Evolutionary conservation across 1,139 yeast genomes (phyloP), one percentile per base, ranked within the genome.

Genomic region (Pichia cactophila): DNA sequence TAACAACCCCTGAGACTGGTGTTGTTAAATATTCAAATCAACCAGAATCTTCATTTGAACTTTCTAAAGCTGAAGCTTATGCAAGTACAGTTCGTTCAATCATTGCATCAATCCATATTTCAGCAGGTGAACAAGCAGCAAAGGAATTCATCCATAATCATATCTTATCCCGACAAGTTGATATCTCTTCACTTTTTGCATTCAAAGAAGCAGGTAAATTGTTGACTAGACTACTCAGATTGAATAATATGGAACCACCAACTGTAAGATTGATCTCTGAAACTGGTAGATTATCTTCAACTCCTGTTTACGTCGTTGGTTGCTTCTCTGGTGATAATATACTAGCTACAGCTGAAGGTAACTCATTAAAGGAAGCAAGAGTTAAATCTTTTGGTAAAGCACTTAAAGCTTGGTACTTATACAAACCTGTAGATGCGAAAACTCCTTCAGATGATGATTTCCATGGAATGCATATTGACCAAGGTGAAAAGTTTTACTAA

Each of bases 301-400:
- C 87, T 50, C 96, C 98, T 28, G 83, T 89, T 42, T 92, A 79
- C 61, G 86, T 90, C 17, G 95, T 92, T 36, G 97, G 97, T 48
- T 95, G 88, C 1, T 92, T 89, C 67, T 75, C 84, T 50, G 97
- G 97, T 36, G 74, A 75, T 26, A 81, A 81, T 54, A 84, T 88
- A 68, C 73, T 92, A 51, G 97, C 97, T 47, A 97, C 92, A 69
- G 97, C 97, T 43, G 89, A 86, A 61, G 99, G 97, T 45, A 74
- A 94, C n/a, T 86, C 95, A 43, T 72, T 92, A 59, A 79, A 77
- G 57, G 98, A 92, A 69, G 97, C 97, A 42, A 86, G 89, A 67
- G 86, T 89, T 37, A 80, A 96, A 66, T 94, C 97, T 33, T 87
- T 89, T 46, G 94, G 89, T 44, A 86, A 86, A 67, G 92, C 97